A percentile compares a stretch with the other conserved stretches of the same genome.
These are phyloP conservation scores for Arxiozyma slooffiae DNA, from an alignment of 1,139 yeast genomes.

Conservation along the genomic window DNA sequence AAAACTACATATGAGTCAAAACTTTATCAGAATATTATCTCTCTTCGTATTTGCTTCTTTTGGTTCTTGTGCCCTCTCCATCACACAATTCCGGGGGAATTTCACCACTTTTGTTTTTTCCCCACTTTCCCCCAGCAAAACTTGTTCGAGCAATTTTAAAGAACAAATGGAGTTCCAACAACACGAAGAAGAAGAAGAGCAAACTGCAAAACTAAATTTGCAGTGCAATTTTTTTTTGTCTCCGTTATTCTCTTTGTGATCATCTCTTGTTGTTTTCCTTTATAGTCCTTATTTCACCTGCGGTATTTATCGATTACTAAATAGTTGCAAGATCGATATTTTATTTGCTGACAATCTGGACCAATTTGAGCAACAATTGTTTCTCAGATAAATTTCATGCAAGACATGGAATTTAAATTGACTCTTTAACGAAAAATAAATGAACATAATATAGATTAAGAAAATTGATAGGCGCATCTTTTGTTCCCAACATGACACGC, in stretches of 20 bases:
- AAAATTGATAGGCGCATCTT: background rate
- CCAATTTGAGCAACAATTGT: no score
- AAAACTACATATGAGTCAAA: background rate
- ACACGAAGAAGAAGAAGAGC: no score
- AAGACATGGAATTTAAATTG: no score
- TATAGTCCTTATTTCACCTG: background rate
- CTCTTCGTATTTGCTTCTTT: no score
- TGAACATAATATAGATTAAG: background rate
- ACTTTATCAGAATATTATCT: no score
- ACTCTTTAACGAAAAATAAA: no score
- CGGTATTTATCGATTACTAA: background rate
- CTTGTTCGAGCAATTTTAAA: background rate
- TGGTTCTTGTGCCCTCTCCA: background rate
- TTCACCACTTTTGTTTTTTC: constrained; percentile 1
- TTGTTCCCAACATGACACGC: no score
- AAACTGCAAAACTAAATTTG: background rate
- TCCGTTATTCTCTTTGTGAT: background rate
- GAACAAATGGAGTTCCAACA: no score
- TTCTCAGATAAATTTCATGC: background rate
- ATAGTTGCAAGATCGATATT: background rate
- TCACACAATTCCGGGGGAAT: constrained; percentile 12
- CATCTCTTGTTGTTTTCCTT: background rate
- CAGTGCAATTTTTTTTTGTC: background rate
- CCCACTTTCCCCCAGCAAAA: background rate
- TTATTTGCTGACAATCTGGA: background rate